Percentiles rank a stretch among this genome's conserved stretches.
These are phyloP conservation scores for Nemophila menziesii DNA, from an alignment of 257 asterid genomes.

Conservation along the genomic window DNA sequence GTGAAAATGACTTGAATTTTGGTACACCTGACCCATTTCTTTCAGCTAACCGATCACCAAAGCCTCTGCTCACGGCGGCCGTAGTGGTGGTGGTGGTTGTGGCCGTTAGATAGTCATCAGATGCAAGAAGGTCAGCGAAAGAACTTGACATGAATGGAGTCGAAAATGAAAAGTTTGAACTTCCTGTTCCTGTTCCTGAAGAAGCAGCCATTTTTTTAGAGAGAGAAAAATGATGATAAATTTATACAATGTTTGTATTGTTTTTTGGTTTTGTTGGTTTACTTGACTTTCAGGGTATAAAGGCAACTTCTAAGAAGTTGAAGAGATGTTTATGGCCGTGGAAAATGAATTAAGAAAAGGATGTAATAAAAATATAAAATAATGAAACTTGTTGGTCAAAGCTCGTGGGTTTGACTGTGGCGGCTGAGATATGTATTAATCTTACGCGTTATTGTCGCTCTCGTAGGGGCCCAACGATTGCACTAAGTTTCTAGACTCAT, in stretches of 20 bases:
- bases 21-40: conserved; percentile 65
- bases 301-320: conserved; percentile 11
- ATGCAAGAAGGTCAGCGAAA: conserved; percentile 46
- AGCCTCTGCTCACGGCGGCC: conserved; percentile 4
- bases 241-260: not conserved
- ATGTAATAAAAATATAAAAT: not conserved
- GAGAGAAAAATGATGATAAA: not conserved
- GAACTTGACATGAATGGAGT: conserved; percentile 32
- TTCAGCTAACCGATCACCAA: conserved; percentile 50
- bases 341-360: conserved; percentile 11
- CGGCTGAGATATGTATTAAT: conserved; percentile 8
- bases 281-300: not conserved
- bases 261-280: not conserved
- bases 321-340: conserved; percentile 14
- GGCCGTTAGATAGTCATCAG: conserved; percentile 20
- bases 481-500: too few relatives aligned
- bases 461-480: not conserved
- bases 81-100: conserved; percentile 7
- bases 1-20: conserved; percentile 66
- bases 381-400: conserved; percentile 11
- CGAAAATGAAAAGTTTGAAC: conserved; percentile 17
- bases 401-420: conserved; percentile 30
- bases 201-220: conserved; percentile 8
- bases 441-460: not conserved
- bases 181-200: too few relatives aligned